Evolutionary conservation across 2,329 filamentous ascomycete genomes (phyloP).

Genomic region (Hortaea werneckii): DNA sequence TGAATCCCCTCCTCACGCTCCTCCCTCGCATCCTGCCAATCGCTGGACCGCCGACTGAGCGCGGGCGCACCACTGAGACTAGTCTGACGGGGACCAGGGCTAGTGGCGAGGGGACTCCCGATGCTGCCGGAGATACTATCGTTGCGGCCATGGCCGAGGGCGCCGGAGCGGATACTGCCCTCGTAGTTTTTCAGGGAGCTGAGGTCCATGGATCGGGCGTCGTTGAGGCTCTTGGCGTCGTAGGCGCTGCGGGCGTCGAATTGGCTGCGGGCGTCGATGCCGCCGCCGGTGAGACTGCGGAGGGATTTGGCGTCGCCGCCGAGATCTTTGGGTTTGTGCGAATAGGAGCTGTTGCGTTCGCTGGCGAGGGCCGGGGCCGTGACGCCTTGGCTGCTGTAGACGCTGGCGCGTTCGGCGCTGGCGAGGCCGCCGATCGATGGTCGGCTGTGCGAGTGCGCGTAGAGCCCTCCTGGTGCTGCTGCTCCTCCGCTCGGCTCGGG

Average conservation of each 20-base stretch:
- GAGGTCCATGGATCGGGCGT: conserved; percentile 18
- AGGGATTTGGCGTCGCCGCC: conserved; percentile 19
- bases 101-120: conserved; percentile 51
- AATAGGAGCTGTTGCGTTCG: conserved; percentile 73
- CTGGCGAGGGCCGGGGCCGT: conserved; percentile 53
- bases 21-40: conserved; percentile 13
- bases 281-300: conserved; percentile 17
- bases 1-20: conserved; percentile 8
- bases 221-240: conserved; percentile 13
- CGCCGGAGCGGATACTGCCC: conserved; percentile 68
- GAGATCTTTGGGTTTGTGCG: conserved; percentile 24
- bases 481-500: not conserved
- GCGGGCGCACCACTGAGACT: conserved; percentile 13
- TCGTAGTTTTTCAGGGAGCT: conserved; percentile 71
- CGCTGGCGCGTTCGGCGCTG: conserved; percentile 59
- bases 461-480: not conserved
- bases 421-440: conserved; percentile 45
- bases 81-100: conserved; percentile 22
- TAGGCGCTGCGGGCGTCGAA: conserved; percentile 11
- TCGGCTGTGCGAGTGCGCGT: conserved; percentile 44
- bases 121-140: conserved; percentile 77
- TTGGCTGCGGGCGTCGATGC: conserved; percentile 33
- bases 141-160: conserved; percentile 64
- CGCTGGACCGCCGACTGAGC: conserved; percentile 12
- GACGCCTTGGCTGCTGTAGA: conserved; percentile 41